Percentiles rank a stretch among this genome's conserved stretches.
phyloP scores from a whole-genome alignment of 129 eudicot genomes.

The Rutidosis leptorrhynchoides region DNA sequence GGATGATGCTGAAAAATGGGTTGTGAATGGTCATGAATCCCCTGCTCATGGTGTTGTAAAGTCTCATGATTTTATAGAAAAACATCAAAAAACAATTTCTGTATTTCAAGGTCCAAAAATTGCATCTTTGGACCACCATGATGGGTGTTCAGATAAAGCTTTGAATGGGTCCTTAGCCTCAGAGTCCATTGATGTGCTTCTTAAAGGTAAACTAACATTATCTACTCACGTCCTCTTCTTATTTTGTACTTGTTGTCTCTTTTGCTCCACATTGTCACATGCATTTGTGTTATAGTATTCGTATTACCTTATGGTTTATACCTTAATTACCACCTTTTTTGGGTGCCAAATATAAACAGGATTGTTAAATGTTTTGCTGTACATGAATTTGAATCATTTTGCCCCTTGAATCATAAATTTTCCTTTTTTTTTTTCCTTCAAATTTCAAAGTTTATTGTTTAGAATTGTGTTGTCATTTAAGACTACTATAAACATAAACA shows the following conservation, averaged over 20 bases:
- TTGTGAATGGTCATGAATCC: constrained; percentile 56
- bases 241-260: constrained; percentile 9
- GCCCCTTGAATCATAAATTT: no score
- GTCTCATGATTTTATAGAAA: constrained; percentile 19
- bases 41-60: constrained; percentile 45
- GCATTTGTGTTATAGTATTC: not conserved
- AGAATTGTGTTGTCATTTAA: not conserved
- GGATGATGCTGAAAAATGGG: constrained; percentile 96
- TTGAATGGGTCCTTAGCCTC: constrained; percentile 35
- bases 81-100: constrained; percentile 27
- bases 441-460: no score
- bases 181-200: constrained; percentile 36
- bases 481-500: not conserved
- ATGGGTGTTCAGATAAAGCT: constrained; percentile 6
- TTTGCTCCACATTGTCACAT: constrained; percentile 10
- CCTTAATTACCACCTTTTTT: not conserved
- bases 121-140: constrained; percentile 30
- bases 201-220: constrained; percentile 55
- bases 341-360: not conserved
- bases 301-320: not conserved
- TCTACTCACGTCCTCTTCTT: not conserved
- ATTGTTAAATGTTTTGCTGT: no score
- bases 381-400: no score
- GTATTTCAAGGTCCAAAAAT: constrained; percentile 23
- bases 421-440: no score